Evolutionary conservation across 257 asterid species (phyloP).

Genomic region (Przewalskia tangutica): DNA sequence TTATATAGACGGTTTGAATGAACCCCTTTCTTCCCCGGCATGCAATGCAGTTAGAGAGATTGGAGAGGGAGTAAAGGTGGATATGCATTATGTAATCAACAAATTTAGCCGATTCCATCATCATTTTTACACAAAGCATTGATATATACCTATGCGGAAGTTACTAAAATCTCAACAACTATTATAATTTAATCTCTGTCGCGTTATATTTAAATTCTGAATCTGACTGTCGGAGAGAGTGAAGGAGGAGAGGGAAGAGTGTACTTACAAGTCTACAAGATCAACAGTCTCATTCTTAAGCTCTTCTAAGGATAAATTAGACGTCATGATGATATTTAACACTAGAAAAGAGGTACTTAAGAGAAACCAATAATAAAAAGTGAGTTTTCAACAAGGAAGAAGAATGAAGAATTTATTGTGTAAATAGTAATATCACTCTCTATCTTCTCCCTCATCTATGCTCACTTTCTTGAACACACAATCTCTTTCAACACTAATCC

Average conservation of each 20-base stretch:
- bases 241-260: background rate
- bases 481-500: background rate
- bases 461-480: background rate
- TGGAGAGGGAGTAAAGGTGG: too few relatives aligned
- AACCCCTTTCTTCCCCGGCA: too few relatives aligned
- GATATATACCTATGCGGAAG: too few relatives aligned
- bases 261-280: conserved; percentile 7
- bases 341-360: background rate
- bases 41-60: too few relatives aligned
- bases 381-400: conserved; percentile 4
- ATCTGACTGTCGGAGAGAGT: background rate
- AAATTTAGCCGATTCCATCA: background rate
- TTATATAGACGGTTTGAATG: too few relatives aligned
- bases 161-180: background rate
- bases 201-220: background rate
- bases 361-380: background rate
- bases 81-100: background rate
- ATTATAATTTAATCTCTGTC: background rate
- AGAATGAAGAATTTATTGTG: background rate
- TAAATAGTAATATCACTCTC: background rate
- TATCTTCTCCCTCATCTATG: conserved; percentile 1
- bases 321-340: background rate
- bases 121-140: background rate
- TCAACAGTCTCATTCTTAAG: background rate
- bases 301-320: background rate